Evolutionary conservation across 441 rosid species (phyloP).

Genomic region (Metrosideros polymorpha): DNA sequence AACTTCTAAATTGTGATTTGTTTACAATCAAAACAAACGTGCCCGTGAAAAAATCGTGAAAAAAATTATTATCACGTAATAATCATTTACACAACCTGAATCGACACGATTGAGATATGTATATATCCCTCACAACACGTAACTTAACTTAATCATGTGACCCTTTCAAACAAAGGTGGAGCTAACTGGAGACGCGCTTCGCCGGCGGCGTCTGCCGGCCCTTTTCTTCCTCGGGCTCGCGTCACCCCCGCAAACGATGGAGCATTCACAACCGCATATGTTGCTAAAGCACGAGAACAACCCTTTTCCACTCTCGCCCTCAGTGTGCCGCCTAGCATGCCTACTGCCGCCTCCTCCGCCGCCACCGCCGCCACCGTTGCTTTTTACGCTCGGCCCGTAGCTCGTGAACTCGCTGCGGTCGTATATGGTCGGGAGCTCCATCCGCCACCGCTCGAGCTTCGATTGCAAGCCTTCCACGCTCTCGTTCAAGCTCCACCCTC

Average conservation of each 20-base stretch:
- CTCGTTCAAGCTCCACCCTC: conserved; percentile 47
- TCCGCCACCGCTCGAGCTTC: conserved; percentile 69
- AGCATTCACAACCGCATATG: conserved; percentile 62
- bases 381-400: neutral
- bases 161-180: neutral
- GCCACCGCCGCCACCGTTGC: conserved; percentile 1
- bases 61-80: neutral
- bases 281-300: conserved; percentile 65
- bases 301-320: conserved; percentile 16
- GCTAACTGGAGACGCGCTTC: neutral
- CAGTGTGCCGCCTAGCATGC: conserved; percentile 23
- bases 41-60: neutral
- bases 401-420: conserved; percentile 32
- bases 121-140: no score
- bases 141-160: no score
- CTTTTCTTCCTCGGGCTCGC: neutral
- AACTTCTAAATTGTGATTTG: neutral
- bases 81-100: neutral
- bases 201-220: neutral
- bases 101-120: neutral
- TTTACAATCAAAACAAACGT: neutral
- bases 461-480: conserved; percentile 74
- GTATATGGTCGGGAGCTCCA: conserved; percentile 54
- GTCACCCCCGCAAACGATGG: conserved; percentile 46
- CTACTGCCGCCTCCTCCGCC: neutral